Evolutionary conservation across 2,329 filamentous ascomycete species (phyloP), one percentile per base, ranked within the genome.

Genomic region (Gaeumannomyces sp.): DNA sequence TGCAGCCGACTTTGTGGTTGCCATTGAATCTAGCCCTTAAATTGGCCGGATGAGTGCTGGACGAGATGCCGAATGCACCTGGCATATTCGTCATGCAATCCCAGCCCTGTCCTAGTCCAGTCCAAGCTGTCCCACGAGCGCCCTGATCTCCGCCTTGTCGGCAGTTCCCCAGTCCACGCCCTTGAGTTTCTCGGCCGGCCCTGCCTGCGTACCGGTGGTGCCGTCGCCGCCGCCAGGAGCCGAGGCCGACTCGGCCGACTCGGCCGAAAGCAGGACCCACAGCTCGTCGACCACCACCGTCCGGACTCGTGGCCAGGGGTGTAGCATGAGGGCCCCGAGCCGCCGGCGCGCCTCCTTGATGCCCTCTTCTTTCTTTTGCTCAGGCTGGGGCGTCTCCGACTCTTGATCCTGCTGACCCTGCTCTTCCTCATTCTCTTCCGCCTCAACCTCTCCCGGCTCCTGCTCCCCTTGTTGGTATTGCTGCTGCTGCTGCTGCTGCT

Each of bases 251-350:
- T 38, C 72, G n/a, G 29, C 59, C 13, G 22, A 29, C 35, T 73
- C 72, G 35, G 66, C 64, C 27, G 62, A 71, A 66, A 77, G 68
- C 65, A 83, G 69, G 25, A 73, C 77, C 84, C 83, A 89, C 45
- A 89, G 73, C 74, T 86, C 84, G 69, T 89, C 87, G 5, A 86
- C 81, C 22, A 85, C 86, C 60, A 80, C 73, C 66, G 76, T 83
- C 66, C 88, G 78, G 69, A 96, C 87, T 71, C 85, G 85, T 7
- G 93, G 92, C 81, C 92, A 97, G 0, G 92, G 91, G 78, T 97
- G 94, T 65, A 86, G 76, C 68, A 97, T 78, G 79, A 97, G 85
- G 28, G 84, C 86, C 0, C 84, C 84, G 57, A 97, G 78, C 73
- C 93, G 91, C 72, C 83, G 87, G 64, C 87, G 75, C 4, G 89